Evolutionary conservation across 306 rosid species (phyloP).

Genomic region (Comarum palustre): DNA sequence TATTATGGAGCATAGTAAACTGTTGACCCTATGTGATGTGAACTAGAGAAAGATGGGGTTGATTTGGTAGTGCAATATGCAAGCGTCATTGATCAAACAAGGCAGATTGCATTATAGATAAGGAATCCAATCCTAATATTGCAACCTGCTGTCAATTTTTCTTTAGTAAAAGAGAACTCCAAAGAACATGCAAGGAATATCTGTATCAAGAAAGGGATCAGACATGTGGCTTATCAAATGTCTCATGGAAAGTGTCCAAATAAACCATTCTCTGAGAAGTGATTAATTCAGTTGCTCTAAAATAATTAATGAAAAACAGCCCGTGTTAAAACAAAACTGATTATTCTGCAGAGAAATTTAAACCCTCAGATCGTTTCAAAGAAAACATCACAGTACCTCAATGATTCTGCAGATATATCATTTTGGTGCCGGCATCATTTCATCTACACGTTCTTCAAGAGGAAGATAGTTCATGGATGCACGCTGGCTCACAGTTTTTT

Average conservation of each 20-base stretch:
- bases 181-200: slow-evolving; percentile 39
- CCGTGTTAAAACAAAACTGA: background rate
- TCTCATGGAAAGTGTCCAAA: slow-evolving; percentile 47
- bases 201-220: slow-evolving; percentile 48
- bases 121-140: background rate
- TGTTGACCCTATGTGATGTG: background rate
- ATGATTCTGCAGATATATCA: slow-evolving; percentile 42
- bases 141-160: background rate
- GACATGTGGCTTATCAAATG: slow-evolving; percentile 55
- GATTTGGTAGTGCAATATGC: background rate
- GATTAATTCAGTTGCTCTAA: slow-evolving; percentile 24
- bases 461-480: slow-evolving; percentile 37
- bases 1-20: background rate
- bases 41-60: background rate
- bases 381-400: slow-evolving; percentile 22
- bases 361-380: background rate
- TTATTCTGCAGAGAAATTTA: background rate
- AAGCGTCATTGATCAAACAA: background rate
- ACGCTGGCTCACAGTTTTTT: slow-evolving; percentile 59
- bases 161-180: slow-evolving; percentile 30
- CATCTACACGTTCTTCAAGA: slow-evolving; percentile 49
- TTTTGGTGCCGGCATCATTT: slow-evolving; percentile 49
- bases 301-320: background rate
- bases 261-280: slow-evolving; percentile 43
- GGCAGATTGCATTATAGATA: background rate